phyloP scores from a whole-genome alignment of 495 filamentous ascomycete genomes.

The Usnea hakonensis region DNA sequence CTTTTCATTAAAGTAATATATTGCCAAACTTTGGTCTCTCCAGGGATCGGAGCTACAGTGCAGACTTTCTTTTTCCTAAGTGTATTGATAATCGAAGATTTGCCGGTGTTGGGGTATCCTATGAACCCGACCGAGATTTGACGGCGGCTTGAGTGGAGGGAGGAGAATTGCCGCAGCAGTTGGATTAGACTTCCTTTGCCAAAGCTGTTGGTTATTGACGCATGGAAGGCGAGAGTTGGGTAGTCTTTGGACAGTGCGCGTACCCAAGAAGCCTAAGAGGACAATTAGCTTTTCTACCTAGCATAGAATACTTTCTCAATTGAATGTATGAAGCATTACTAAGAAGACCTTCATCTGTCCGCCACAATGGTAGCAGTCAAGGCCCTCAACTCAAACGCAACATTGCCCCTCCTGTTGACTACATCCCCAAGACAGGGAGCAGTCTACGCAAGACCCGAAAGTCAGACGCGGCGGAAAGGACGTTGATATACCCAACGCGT shows the following conservation, averaged over 20 bases:
- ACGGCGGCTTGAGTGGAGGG: constrained; percentile 82
- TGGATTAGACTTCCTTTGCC: constrained; percentile 68
- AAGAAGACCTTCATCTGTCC: constrained; percentile 73
- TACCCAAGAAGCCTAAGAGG: constrained; percentile 73
- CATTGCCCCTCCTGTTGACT: constrained; percentile 52
- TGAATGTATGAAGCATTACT: constrained; percentile 96
- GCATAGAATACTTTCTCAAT: constrained; percentile 10
- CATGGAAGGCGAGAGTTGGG: constrained; percentile 89
- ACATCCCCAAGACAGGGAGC: constrained; percentile 73
- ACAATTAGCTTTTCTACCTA: constrained; percentile 33
- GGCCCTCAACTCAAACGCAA: constrained; percentile 82
- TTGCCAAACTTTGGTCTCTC: constrained; percentile 82
- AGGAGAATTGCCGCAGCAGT: constrained; percentile 84
- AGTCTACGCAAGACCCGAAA: constrained; percentile 58
- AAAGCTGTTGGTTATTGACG: constrained; percentile 86
- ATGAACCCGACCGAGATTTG: constrained; percentile 87
- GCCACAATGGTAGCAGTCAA: constrained; percentile 43
- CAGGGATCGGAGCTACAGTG: constrained; percentile 91
- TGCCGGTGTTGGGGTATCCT: constrained; percentile 83
- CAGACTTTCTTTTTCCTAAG: constrained; percentile 87
- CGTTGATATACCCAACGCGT: constrained; percentile 91
- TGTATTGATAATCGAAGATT: constrained; percentile 89
- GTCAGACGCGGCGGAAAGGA: constrained; percentile 56
- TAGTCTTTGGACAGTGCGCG: constrained; percentile 72
- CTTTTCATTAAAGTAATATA: constrained; percentile 95